Evolutionary conservation across 768 basidiomycete species (phyloP).

Genomic region (Macrolepiota dolichaula): DNA sequence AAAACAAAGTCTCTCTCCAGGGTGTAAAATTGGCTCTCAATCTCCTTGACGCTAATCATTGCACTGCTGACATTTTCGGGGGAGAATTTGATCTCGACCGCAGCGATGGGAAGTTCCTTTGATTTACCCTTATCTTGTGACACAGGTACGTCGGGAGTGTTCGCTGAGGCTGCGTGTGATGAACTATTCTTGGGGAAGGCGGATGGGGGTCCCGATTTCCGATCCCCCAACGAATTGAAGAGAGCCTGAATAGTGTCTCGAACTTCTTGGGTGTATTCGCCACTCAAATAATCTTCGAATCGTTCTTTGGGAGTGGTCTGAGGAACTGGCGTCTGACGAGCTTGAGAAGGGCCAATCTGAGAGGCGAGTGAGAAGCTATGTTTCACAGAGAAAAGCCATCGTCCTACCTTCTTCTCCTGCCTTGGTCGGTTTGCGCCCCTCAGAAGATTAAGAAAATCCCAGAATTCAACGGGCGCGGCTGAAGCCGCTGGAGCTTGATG

Average conservation of each 20-base stretch:
- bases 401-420: neutral
- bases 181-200: neutral
- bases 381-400: neutral
- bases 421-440: neutral
- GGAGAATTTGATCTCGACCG: slow-evolving; percentile 12
- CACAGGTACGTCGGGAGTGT: slow-evolving; percentile 5
- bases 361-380: neutral
- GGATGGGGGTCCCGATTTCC: slow-evolving; percentile 1
- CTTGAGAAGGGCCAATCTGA: neutral
- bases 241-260: slow-evolving; percentile 40
- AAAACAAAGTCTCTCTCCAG: slow-evolving; percentile 37
- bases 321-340: neutral
- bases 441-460: neutral
- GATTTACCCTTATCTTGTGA: slow-evolving; percentile 34
- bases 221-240: slow-evolving; percentile 28
- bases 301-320: slow-evolving; percentile 23
- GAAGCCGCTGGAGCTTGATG: neutral
- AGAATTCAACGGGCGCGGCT: neutral
- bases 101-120: slow-evolving; percentile 18
- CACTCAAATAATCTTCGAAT: slow-evolving; percentile 28
- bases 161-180: neutral
- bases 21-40: slow-evolving; percentile 38
- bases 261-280: slow-evolving; percentile 28
- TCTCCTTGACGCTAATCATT: slow-evolving; percentile 34
- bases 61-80: slow-evolving; percentile 30